These are phyloP conservation scores for Calocybe indica DNA, from an alignment of 768 basidiomycete species.

Conservation along the genomic window DNA sequence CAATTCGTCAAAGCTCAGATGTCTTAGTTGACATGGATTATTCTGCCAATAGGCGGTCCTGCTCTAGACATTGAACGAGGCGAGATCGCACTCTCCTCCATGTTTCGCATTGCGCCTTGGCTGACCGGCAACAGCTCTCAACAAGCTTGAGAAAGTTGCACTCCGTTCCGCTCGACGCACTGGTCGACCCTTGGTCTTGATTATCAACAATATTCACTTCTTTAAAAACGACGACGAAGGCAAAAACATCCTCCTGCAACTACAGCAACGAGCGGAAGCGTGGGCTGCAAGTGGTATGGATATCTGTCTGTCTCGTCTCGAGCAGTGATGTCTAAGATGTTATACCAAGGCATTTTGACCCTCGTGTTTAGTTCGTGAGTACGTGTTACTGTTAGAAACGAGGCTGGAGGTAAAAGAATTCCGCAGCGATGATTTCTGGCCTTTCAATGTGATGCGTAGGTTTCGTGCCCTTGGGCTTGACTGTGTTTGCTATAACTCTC, in stretches of 20 bases:
- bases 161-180: slow-evolving; percentile 50
- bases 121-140: slow-evolving; percentile 45
- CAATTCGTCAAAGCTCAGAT: background rate
- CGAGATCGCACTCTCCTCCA: slow-evolving; percentile 14
- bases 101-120: background rate
- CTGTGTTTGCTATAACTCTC: slow-evolving; percentile 3
- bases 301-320: slow-evolving; percentile 3
- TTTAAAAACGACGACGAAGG: slow-evolving; percentile 78
- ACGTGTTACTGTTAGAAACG: slow-evolving; percentile 1
- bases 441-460: slow-evolving; percentile 61
- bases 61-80: slow-evolving; percentile 80
- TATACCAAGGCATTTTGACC: slow-evolving; percentile 58
- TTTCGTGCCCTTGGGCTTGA: slow-evolving; percentile 8
- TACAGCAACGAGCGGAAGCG: slow-evolving; percentile 80
- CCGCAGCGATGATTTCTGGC: slow-evolving; percentile 82
- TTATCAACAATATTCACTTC: slow-evolving; percentile 75
- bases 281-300: slow-evolving; percentile 75
- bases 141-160: slow-evolving; percentile 84
- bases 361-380: slow-evolving; percentile 73
- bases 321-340: slow-evolving; percentile 1
- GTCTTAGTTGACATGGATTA: background rate
- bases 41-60: slow-evolving; percentile 51
- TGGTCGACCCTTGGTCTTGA: slow-evolving; percentile 68
- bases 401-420: slow-evolving; percentile 5
- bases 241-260: slow-evolving; percentile 71